A percentile compares a stretch with the other conserved stretches of the same genome.
Conservation (phyloP, 257 asterid species). For the Nicotiana benthamiana region DNA sequence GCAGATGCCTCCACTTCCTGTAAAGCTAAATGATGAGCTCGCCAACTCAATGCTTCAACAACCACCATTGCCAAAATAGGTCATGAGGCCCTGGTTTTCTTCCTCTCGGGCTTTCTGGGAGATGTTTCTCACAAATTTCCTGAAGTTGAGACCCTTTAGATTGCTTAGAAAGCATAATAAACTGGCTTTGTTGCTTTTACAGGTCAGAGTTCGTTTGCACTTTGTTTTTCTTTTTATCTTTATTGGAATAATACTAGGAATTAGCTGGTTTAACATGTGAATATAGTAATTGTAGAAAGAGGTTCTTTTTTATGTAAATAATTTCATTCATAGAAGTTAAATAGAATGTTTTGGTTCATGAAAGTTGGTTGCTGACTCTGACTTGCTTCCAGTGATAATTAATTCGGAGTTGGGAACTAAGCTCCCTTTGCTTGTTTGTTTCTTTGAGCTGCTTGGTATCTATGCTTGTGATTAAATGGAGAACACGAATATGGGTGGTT, state of each 20-base stretch:
- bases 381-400: too few relatives aligned
- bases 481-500: not conserved
- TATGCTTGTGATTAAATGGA: not conserved
- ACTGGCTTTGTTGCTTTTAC: slow-evolving; percentile 9
- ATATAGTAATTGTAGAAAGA: not conserved
- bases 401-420: too few relatives aligned
- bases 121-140: slow-evolving; percentile 14
- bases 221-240: not conserved
- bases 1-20: slow-evolving; percentile 82
- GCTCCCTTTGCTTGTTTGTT: too few relatives aligned
- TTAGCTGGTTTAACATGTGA: not conserved
- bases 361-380: too few relatives aligned
- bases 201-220: not conserved
- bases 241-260: not conserved
- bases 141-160: not conserved
- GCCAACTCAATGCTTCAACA: slow-evolving; percentile 50
- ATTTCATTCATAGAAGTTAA: not conserved
- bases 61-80: slow-evolving; percentile 25
- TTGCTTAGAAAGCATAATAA: slow-evolving; percentile 21
- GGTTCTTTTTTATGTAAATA: not conserved
- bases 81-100: slow-evolving; percentile 18
- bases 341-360: not conserved
- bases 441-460: not conserved
- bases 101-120: not conserved
- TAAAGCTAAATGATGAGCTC: slow-evolving; percentile 62